Evolutionary conservation across 257 asterid species (phyloP), one percentile per base, ranked within the genome.

Genomic region (Solanum virginianum): DNA sequence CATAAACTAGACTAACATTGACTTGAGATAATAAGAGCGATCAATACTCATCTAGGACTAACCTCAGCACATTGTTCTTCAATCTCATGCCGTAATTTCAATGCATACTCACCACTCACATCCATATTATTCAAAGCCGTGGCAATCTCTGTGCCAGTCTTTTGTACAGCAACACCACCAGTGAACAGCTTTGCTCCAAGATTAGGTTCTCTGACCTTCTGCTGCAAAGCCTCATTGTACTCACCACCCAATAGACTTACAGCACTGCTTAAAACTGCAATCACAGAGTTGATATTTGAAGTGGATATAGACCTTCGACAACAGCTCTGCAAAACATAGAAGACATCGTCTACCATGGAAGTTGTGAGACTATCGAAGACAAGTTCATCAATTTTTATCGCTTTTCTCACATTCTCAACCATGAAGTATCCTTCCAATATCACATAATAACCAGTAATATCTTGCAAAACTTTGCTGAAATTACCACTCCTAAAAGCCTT

Each of bases 351-450:
- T 89, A 95, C 98, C 99, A 96, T 92, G 62, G 98, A 96, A 8
- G 98, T 96, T 32, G 98, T 96, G 80, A 96, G 97, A 88, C 98
- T 92, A 87, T 96, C 98, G 22, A 92, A 88, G 80, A 95, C 98
- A 43, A 94, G 98, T 91, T 96, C 97, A 86, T 96, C 96, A 74
- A 95, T 94, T 88, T 91, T 90, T 84, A 96, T 94, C 29, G 98
- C 99, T 88, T 94, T 96, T 87, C 98, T 95, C 85, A 96, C 99
- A 86, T 96, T 96, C 92, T 96, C 98, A 84, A 96, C 98, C 99
- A 96, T 95, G 84, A 96, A 95, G 92, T 90, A 96, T 14, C 98
- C 99, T 86, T 96, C 99, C 92, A 96, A 85, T 47, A 94, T 94
- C 60, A 96, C 98, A 80, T 95, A 96, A 91, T 96, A 96, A 66